These are phyloP conservation scores for Heterobasidion occidentale DNA, from an alignment of 1,284 basidiomycete genomes.

Conservation along the genomic window DNA sequence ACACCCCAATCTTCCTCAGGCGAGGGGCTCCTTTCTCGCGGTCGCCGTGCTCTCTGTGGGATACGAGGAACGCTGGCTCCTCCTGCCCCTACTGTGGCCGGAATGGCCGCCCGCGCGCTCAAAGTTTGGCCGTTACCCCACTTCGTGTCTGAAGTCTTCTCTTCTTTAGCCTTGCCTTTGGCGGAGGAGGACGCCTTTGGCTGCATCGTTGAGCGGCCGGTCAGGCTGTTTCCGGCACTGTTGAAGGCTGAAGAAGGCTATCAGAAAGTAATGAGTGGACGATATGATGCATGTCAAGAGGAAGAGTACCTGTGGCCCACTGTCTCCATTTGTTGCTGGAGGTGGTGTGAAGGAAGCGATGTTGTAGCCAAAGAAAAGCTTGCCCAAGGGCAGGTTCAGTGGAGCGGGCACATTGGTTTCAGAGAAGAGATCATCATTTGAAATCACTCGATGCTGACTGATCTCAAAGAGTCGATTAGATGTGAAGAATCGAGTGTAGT, in stretches of 20 bases:
- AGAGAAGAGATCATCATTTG: constrained; percentile 71
- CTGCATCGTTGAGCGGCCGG: constrained; percentile 29
- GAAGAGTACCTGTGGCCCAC: constrained; percentile 12
- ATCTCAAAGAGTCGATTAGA: constrained; percentile 8
- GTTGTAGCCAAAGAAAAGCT: constrained; percentile 91
- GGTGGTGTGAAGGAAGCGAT: constrained; percentile 65
- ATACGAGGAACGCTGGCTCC: constrained; percentile 41
- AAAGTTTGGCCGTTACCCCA: constrained; percentile 60
- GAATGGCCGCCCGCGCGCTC: constrained; percentile 24
- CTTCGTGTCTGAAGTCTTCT: constrained; percentile 19
- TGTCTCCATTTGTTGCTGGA: constrained; percentile 25
- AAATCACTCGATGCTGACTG: constrained; percentile 82
- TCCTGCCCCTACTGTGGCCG: constrained; percentile 36
- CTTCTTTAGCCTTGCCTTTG: constrained; percentile 52
- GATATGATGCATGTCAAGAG: neutral
- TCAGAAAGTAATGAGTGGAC: neutral
- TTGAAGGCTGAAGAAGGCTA: constrained; percentile 50
- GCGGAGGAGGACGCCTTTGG: constrained; percentile 20
- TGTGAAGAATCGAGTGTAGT: constrained; percentile 1
- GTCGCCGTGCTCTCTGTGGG: constrained; percentile 28
- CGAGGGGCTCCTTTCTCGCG: constrained; percentile 48
- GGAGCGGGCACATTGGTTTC: constrained; percentile 84
- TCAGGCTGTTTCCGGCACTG: constrained; percentile 88
- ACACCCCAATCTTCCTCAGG: constrained; percentile 62
- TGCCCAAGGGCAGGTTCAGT: constrained; percentile 86